Percentiles rank a stretch among this genome's conserved stretches.
phyloP scores from a whole-genome alignment of 1,284 basidiomycete genomes.

The Puccinia hordei region DNA sequence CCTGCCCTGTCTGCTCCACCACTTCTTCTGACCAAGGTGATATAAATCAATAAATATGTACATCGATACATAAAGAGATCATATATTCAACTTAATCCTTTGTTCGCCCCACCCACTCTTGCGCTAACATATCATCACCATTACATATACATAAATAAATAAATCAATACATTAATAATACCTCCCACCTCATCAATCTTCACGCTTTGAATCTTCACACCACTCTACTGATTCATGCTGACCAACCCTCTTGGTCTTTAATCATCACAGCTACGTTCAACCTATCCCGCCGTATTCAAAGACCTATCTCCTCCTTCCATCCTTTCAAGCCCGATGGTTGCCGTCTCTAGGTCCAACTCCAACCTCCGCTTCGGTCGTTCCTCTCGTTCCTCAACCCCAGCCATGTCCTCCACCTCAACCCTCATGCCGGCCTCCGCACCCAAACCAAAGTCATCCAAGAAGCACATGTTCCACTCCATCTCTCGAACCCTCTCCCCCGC shows the following conservation, averaged over 20 bases:
- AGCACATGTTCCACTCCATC: slow-evolving; percentile 34
- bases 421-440: slow-evolving; percentile 11
- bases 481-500: slow-evolving; percentile 42
- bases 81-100: too few relatives aligned
- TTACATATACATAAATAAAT: too few relatives aligned
- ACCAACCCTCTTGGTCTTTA: neutral
- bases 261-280: slow-evolving; percentile 20
- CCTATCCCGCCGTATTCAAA: slow-evolving; percentile 30
- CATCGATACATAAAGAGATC: too few relatives aligned
- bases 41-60: too few relatives aligned
- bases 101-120: too few relatives aligned
- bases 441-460: slow-evolving; percentile 31
- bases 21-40: too few relatives aligned
- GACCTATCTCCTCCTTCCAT: slow-evolving; percentile 23
- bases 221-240: neutral
- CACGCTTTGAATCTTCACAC: neutral
- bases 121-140: too few relatives aligned
- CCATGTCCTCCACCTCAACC: slow-evolving; percentile 16
- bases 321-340: slow-evolving; percentile 21
- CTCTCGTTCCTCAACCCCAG: neutral
- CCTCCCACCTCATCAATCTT: neutral
- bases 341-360: neutral
- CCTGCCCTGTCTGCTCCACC: too few relatives aligned
- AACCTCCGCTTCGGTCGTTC: neutral
- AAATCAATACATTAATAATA: too few relatives aligned